Percentiles rank a stretch among this genome's conserved stretches.
phyloP scores from a whole-genome alignment of 441 rosid species.

The Erodium chrysanthum region DNA sequence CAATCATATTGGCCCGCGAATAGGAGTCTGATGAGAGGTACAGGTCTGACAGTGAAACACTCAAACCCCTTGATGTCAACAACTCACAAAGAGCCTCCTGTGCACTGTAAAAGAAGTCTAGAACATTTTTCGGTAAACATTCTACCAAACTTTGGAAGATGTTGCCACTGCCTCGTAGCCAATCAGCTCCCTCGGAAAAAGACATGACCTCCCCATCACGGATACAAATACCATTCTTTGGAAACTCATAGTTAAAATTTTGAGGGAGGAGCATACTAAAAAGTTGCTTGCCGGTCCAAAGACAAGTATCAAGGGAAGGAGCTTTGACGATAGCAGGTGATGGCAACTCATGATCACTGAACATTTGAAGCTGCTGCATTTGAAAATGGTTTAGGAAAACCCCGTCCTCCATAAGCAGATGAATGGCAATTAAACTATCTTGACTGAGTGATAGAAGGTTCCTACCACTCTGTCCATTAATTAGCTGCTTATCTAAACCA shows the following conservation, averaged over 20 bases:
- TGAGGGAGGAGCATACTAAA: conserved; percentile 73
- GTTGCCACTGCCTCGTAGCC: conserved; percentile 73
- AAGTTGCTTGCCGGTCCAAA: conserved; percentile 87
- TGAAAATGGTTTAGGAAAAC: conserved; percentile 35
- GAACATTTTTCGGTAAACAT: conserved; percentile 34
- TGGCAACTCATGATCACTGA: conserved; percentile 34
- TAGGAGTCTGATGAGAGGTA: conserved; percentile 46
- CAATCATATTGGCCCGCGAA: conserved; percentile 49
- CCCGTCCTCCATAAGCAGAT: conserved; percentile 53
- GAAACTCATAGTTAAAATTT: conserved; percentile 46
- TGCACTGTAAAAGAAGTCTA: conserved; percentile 50
- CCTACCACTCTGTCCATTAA: conserved; percentile 67
- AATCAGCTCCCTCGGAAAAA: conserved; percentile 57
- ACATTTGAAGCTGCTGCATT: conserved; percentile 86
- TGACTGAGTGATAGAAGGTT: conserved; percentile 72
- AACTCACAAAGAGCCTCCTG: conserved; percentile 88
- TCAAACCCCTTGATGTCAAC: conserved; percentile 74
- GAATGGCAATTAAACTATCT: conserved; percentile 77
- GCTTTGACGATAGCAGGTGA: conserved; percentile 45
- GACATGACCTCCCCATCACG: conserved; percentile 59
- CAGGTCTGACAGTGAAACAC: conserved; percentile 71
- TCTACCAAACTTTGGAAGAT: conserved; percentile 60
- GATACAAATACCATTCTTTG: conserved; percentile 37
- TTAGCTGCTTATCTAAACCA: conserved; percentile 68
- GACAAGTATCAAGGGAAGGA: conserved; percentile 31